These are phyloP conservation scores for Xerocomus amazonicus DNA, from an alignment of 1,284 basidiomycete species.

Conservation along the genomic window DNA sequence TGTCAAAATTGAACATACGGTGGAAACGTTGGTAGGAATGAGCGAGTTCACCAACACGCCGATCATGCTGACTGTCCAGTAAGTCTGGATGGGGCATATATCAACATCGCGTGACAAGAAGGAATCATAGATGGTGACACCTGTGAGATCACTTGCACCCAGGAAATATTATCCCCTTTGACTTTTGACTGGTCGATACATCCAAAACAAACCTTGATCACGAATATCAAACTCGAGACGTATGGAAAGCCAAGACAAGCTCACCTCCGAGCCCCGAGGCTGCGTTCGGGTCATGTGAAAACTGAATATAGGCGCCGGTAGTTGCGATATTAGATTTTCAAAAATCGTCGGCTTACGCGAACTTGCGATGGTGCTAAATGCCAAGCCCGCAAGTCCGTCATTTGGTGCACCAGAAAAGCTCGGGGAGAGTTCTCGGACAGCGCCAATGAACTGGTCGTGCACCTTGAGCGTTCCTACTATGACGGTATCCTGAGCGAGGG, in stretches of 20 bases:
- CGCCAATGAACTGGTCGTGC: conserved; percentile 47
- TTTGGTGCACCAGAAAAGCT: conserved; percentile 46
- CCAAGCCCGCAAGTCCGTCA: conserved; percentile 56
- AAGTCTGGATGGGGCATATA: conserved; percentile 38
- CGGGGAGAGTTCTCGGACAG: conserved; percentile 39
- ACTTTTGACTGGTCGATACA: conserved; percentile 52
- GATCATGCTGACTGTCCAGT: conserved; percentile 52
- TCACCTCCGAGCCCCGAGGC: conserved; percentile 48
- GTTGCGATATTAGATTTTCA: conserved; percentile 52
- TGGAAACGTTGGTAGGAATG: conserved; percentile 25
- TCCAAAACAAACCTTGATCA: conserved; percentile 52
- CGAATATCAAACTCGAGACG: neutral
- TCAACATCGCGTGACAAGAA: neutral
- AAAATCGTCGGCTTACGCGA: conserved; percentile 52
- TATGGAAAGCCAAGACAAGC: conserved; percentile 4
- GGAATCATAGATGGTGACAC: conserved; percentile 24
- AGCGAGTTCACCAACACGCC: conserved; percentile 36
- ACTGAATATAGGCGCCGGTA: conserved; percentile 51
- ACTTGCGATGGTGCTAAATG: conserved; percentile 51
- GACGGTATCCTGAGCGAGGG: conserved; percentile 46
- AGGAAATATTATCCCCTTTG: conserved; percentile 38
- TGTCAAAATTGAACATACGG: conserved; percentile 34
- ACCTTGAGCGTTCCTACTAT: conserved; percentile 43
- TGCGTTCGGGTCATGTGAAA: conserved; percentile 50
- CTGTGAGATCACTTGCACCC: conserved; percentile 51